Base-by-base conservation (phyloP, 805 yeast genomes). In the Ogataea pignaliae region DNA sequence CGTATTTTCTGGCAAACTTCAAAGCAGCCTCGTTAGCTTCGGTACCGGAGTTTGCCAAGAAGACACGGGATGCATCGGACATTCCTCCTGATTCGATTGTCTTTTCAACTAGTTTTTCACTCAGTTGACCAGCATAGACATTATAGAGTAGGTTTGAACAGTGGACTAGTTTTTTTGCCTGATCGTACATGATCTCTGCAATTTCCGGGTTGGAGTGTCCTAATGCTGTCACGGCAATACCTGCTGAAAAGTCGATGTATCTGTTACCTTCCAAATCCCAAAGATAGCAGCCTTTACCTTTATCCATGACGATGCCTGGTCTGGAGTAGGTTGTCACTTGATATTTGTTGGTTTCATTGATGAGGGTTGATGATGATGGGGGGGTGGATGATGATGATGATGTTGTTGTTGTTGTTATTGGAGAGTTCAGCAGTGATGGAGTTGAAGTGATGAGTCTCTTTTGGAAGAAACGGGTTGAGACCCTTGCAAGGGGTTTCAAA, bases 221-320 rank as follows among this genome's bases (percentile, higher is more conserved):
- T 50, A 93, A 70, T 1, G 87, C 83, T n/a, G 96, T 91, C 13
- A 93, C 99, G 1, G 99, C 98, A 53, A 93, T 91, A 42, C 99
- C 99, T 2, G 97, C 89, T 1, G 91, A 83, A 66, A 93, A 91
- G 61, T 93, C 99, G 40, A 93, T 73, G 59, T 83, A 93, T 60
- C 83, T 75, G 34, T 79, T 73, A 47, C 85, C 84, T 55, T 87
- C 88, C 39, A 84, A 65, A 63, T 93, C 99, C 72, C 82, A 89
- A 43, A 93, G 62, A 42, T 72, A 71, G n/a, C 89, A 78, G 15
- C 96, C 96, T 54, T 79, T 66, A 31, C 97, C 99, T 47, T 82
- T 83, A 39, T 84, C 80, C 44, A 91, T 72, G 14, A 88, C 85
- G 40, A 89, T 64, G 37, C 79, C 72, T 11, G 96, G 95, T 56